These are phyloP conservation scores for Chaetomium cochliodes DNA, from an alignment of 495 filamentous ascomycete genomes.

Conservation along the genomic window DNA sequence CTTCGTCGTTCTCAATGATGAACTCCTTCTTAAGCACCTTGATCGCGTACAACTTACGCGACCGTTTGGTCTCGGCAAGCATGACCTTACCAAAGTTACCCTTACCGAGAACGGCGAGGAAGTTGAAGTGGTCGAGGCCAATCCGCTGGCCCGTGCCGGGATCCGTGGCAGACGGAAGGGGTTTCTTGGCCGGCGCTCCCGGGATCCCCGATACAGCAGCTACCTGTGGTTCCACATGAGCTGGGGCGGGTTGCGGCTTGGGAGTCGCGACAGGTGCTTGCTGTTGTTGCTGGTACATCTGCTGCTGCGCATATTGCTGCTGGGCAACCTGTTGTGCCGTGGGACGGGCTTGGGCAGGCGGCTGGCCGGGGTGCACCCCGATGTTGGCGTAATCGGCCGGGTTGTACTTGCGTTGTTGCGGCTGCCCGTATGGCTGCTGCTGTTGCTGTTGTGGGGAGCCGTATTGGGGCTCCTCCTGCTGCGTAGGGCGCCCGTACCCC, in stretches of 20 bases:
- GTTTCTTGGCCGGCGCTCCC: constrained; percentile 48
- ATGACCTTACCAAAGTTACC: constrained; percentile 99
- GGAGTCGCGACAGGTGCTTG: constrained; percentile 25
- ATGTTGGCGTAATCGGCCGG: constrained; percentile 70
- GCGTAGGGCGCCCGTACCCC: constrained; percentile 38
- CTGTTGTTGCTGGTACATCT: constrained; percentile 35
- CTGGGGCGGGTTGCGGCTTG: constrained; percentile 44
- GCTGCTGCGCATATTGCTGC: constrained; percentile 35
- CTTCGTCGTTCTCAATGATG: constrained; percentile 99
- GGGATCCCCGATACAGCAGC: constrained; percentile 37
- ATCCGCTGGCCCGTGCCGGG: constrained; percentile 73
- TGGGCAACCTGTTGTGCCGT: constrained; percentile 31
- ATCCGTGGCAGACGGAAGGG: constrained; percentile 58
- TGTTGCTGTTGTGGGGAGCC: constrained; percentile 38
- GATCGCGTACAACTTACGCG: constrained; percentile 92
- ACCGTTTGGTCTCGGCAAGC: constrained; percentile 93
- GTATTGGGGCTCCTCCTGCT: constrained; percentile 48
- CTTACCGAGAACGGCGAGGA: constrained; percentile 96
- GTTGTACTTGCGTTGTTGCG: constrained; percentile 66
- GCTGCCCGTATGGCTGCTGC: constrained; percentile 46
- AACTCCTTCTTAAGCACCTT: constrained; percentile 99
- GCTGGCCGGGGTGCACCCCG: constrained; percentile 47
- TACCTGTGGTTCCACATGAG: constrained; percentile 33
- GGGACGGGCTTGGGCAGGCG: constrained; percentile 36
- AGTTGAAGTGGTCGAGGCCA: constrained; percentile 98